Evolutionary conservation across 2,329 filamentous ascomycete species (phyloP), one percentile per base, ranked within the genome.

Genomic region (Trichophyton simii): DNA sequence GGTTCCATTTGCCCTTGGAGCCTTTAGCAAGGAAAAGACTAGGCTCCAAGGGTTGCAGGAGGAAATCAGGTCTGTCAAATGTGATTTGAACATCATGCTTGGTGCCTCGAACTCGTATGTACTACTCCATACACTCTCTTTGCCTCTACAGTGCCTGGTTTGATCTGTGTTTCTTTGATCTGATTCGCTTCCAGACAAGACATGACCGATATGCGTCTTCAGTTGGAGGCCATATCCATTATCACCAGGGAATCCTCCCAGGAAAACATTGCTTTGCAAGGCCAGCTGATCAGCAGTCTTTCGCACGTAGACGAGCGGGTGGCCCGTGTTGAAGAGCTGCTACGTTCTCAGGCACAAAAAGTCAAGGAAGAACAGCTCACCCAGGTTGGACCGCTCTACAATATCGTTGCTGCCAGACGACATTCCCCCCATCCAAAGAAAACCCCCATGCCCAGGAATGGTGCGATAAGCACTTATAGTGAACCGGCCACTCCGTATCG

Each of bases 101-200:
- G 70, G 69, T 1, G 67, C 69, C 0, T 68, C 66, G 15, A 68
- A 69, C 60, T 72, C 67, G 67, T 70, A 60, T 61, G n/a, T 52
- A 20, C 34, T 38, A 36, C 18, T 18, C 18, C 18, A 18, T 18
- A 18, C 25, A 11, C 7, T 36, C 6, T 22, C 22, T 22, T 8
- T 36, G 2, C 34, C 34, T 38, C 9, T 38, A 3, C 9, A 34
- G 8, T 7, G 22, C 31, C 7, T 52, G 22, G 57, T 36, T 54
- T 18, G 28, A 57, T 31, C 9, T 38, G 38, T 57, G 3, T 15
- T 9, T 50, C 13, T 22, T 50, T 6, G 15, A 59, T 42, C 22
- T 63, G 18, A 52, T 41, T 11, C 41, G 3, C 3, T 7, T 25
- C 20, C 28, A 70, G 67, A 60, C 65, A 65, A 31, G 68, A 70